Base-by-base conservation (phyloP, 306 rosid species). In the Astragalus membranaceus region DNA sequence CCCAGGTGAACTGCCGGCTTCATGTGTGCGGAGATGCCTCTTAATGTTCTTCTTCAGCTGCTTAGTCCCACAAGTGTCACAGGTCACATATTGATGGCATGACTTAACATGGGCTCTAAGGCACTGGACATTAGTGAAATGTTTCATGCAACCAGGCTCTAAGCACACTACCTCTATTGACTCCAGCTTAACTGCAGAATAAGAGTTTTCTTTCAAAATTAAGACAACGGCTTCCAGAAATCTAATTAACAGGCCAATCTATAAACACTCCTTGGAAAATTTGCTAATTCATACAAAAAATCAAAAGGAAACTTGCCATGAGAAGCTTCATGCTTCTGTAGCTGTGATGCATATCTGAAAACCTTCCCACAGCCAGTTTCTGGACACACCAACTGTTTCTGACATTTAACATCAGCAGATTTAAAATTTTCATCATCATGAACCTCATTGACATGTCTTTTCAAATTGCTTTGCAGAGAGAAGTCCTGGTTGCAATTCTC, bases 31-130 rank as follows among this genome's bases (percentile, higher is more conserved):
- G 12, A 87, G 80, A 75, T 94, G 98, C 14, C 89, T 78, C 70
- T 90, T 83, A 12, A 93, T 84, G 79, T 94, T 86, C 80, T 87
- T 94, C 77, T 77, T 94, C 74, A 91, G 78, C 47, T 87, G 92
- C 64, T 84, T 80, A 20, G 64, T 70, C 49, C 92, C 88, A 52
- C 96, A 94, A 46, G 68, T 80, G 52, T 88, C 86, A 43, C 98
- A 90, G 1, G 82, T 78, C 5, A 83, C 59, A 35, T 87, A 76
- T 52, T 50, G 90, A 82, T 92, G 98, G 75, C 83, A 88, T 42
- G 91, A 86, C 29, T 79, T 81, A 9, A 89, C 68, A 80, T 92
- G 98, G 2, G 67, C 89, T 58, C 11, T 82, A 14, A 89, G 96
- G 72, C 98, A 83, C 58, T 83, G 55, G 4, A 42, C 70, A 74